Evolutionary conservation across 169 alveolate species (phyloP).

Genomic region (Sarcocystis neurona): DNA sequence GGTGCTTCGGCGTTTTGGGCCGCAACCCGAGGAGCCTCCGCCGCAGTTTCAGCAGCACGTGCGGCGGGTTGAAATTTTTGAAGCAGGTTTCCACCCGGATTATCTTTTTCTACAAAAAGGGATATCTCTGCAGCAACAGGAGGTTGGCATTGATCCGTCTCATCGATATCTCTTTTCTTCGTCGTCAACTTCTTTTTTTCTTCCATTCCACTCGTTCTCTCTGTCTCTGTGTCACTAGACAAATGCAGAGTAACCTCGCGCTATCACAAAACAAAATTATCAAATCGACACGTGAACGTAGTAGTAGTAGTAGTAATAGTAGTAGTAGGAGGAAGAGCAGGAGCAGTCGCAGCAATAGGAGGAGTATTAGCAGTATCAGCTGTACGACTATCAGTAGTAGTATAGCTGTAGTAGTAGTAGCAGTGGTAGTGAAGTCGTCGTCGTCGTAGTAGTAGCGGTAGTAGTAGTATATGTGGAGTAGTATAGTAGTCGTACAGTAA

Average conservation of each 20-base stretch:
- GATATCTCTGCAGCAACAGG: constrained; percentile 8
- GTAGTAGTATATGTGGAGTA: too few relatives aligned
- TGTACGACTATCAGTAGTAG: neutral
- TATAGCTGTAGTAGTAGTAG: too few relatives aligned
- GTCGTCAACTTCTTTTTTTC: neutral
- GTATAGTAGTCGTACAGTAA: too few relatives aligned
- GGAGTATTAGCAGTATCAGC: neutral
- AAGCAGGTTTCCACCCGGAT: constrained; percentile 30
- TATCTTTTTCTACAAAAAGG: neutral
- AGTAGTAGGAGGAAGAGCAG: neutral
- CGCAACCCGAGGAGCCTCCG: constrained; percentile 12
- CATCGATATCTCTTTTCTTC: too few relatives aligned
- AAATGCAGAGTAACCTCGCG: too few relatives aligned
- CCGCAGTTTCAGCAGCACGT: constrained; percentile 19
- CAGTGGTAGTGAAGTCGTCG: too few relatives aligned
- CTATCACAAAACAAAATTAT: too few relatives aligned
- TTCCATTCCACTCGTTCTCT: neutral
- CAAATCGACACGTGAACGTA: too few relatives aligned
- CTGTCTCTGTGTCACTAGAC: too few relatives aligned
- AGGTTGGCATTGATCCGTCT: constrained; percentile 4
- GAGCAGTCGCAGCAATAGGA: neutral
- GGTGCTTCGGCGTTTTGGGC: neutral
- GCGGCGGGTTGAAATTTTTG: neutral
- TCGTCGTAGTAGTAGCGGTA: too few relatives aligned
- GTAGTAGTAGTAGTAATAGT: too few relatives aligned